Percentiles rank a stretch among this genome's conserved stretches.
phyloP scores from a whole-genome alignment of 305 asterid species.

The Plantago coronopus region DNA sequence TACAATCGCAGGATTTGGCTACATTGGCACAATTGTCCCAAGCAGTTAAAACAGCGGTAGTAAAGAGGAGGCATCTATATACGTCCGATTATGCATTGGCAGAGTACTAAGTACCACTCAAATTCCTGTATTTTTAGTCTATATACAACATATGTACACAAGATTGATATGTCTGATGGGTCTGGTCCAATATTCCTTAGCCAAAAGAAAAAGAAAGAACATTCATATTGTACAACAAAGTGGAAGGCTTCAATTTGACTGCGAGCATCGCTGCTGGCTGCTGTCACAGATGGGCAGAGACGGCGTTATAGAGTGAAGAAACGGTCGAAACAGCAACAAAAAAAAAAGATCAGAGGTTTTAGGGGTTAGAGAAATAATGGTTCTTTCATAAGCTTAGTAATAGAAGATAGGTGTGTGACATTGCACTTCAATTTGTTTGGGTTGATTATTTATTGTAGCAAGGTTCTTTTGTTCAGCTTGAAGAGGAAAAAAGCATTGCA shows the following conservation, averaged over 20 bases:
- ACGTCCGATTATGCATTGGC: neutral
- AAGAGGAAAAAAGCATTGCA: constrained; percentile 4
- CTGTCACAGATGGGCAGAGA: constrained; percentile 24
- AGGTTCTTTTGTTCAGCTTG: constrained; percentile 15
- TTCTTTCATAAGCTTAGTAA: constrained; percentile 13
- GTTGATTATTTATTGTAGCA: constrained; percentile 13
- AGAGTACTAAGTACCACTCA: neutral
- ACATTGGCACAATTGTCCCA: constrained; percentile 59
- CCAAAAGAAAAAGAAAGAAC: constrained; percentile 5
- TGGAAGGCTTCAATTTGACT: constrained; percentile 18
- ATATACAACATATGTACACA: constrained; percentile 28
- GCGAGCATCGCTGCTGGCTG: constrained; percentile 17
- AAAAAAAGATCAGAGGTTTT: constrained; percentile 26
- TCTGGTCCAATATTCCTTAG: constrained; percentile 5
- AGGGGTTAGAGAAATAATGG: constrained; percentile 32
- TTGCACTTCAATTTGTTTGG: constrained; percentile 25
- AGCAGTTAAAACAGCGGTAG: constrained; percentile 27
- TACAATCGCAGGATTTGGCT: constrained; percentile 66
- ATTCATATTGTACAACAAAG: constrained; percentile 14
- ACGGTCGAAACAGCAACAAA: constrained; percentile 36
- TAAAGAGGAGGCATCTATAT: neutral
- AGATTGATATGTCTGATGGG: constrained; percentile 19
- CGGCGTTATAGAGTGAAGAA: constrained; percentile 27
- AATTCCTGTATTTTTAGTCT: constrained; percentile 16
- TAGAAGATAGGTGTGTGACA: constrained; percentile 28